Evolutionary conservation across 306 rosid species (phyloP), one percentile per base, ranked within the genome.

Genomic region (Luffa aegyptiaca): DNA sequence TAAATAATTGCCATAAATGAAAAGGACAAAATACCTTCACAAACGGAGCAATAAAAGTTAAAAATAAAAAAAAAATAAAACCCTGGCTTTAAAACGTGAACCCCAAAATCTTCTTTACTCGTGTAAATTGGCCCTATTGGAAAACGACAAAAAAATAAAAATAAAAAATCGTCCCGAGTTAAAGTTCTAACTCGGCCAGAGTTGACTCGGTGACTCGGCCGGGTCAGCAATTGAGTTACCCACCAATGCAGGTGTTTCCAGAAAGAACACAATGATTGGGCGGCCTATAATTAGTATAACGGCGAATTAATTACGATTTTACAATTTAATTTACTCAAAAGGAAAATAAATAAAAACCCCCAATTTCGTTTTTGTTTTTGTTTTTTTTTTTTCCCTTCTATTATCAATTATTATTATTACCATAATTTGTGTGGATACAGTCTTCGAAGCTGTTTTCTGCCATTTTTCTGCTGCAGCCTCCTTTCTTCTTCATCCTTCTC

Each of bases 381-480:
- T 56, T 1, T 33, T 17, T 55, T 17, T 17, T 79, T 79, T 57
- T 14, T 31, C 39, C 21, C 18, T 5, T 31, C 5, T 18, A 42
- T 79, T 10, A 51, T 81, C 65, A 44, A 45, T 39, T 71, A 42
- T 63, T 77, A 39, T 65, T 69, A 51, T 37, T 45, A 21, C 76
- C 83, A 41, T 78, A 83, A 77, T 89, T 84, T 89, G 65, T 90
- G 95, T 89, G 95, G 96, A 88, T 84, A 86, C 89, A 79, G 93
- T 84, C 80, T 76, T 80, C 72, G 82, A 81, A 82, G 88, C 84
- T 83, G 88, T 84, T 80, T 62, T 62, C 82, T 86, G 84, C 62
- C 93, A 62, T 81, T 21, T 82, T 76, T 62, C 82, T 81, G 80
- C 75, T 69, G 20, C 31, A 18, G 48, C 68, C 57, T 21, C 81